Base-by-base conservation (phyloP, 2,329 filamentous ascomycete species). In the Aspergillus bombycis region DNA sequence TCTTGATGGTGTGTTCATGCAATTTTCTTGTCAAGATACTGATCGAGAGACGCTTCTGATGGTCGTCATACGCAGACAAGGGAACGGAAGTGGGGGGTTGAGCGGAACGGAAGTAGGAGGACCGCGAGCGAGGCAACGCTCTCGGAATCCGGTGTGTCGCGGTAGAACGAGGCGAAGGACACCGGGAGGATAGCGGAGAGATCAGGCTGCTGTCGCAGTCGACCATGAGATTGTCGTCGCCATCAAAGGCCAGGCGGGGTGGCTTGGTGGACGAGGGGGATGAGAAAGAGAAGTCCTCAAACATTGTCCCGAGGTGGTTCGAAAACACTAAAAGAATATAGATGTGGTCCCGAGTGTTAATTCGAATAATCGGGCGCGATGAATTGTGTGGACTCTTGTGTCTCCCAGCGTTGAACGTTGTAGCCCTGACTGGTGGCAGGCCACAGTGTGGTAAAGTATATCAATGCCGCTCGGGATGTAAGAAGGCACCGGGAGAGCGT, bases 51-150 rank as follows among this genome's bases (percentile, higher is more conserved):
- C 75, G 75, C 45, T 75, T 74, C 36, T 74, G 68, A 12, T 34
- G 32, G n/a, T 55, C 30, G 46, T 77, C 74, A 64, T 80, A 78
- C 50, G 46, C 81, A 76, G 77, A 79, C 75, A 69, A 80, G 68
- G 67, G 84, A 45, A 71, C 83, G 19, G 79, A 80, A 11, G 79
- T 79, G 23, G 78, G 76, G n/a, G 78, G 72, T 56, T 75, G 77
- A 26, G 71, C 72, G 43, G 74, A 74, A 50, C 73, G 76, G 64
- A 73, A 75, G 59, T 74, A 72, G 26, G 72, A 73, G 21, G 75
- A 75, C 60, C 75, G 75, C 2, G 75, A 72, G 38, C 72, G 75
- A 16, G 72, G 71, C 14, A 72, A 63, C 19, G 70, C 70, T 60
- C 70, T 74, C 16, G 67, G 68, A 45, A 74, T 72, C 23, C 75